Base-by-base conservation (phyloP, 768 basidiomycete species). In the Kwoniella bestiolae region DNA sequence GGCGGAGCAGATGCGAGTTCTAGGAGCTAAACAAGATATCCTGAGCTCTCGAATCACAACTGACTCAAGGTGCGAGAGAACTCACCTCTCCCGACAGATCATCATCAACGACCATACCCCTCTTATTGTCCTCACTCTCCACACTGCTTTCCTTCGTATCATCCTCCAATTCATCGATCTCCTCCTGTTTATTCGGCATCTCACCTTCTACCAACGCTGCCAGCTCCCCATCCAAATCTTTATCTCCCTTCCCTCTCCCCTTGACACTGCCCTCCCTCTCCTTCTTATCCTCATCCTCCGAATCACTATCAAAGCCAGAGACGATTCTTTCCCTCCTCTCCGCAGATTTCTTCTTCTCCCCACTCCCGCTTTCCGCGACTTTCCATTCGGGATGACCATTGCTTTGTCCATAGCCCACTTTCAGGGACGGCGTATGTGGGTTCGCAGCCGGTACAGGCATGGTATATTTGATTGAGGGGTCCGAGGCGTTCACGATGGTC, bases 81-180 rank as follows among this genome's bases (percentile, higher is more conserved):
- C 72, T 62, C 59, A 74, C 72, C 60, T 74, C 72, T n/a, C 72
- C 72, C 28, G 65, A 65, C 11, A 69, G n/a, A 29, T 67, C 67
- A 29, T 71, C 72, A 25, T 71, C 70, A 1, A 52, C 49, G 6
- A 57, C 60, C 1, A 45, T 34, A 21, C 51, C 61, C 26, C 64
- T 58, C 47, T 66, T 66, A 38, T 65, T 67, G 12, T 51, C 60
- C 28, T 46, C 41, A 31, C 63, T 52, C 2, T 28, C 38, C 23
- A 56, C 23, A 46, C 62, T 32, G 44, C 47, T 18, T 38, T 51
- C 38, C 34, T 65, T 32, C 66, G 65, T 58, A 46, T 68, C 68
- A 62, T 61, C 60, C 12, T 68, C 74, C 26, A 70, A 35, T 35
- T 71, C 71, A 44, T 72, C 74, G 18, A 67, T 41, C 34, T 72